Base-by-base conservation (phyloP, 2,329 filamentous ascomycete genomes). In the Dactylellina parvicollis region DNA sequence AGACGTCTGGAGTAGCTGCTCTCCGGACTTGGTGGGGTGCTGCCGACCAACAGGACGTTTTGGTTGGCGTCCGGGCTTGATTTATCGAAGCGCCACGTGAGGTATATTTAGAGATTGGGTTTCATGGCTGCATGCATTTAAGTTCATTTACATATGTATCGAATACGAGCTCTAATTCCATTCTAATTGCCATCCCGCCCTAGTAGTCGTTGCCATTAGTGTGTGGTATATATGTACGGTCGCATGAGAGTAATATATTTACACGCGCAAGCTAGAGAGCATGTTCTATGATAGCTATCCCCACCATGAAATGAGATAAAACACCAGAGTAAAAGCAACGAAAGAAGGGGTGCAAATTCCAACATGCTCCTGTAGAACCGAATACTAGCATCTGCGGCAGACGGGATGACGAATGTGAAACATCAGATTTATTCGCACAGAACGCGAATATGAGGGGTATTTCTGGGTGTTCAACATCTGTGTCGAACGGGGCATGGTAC, bases 41-140 rank as follows among this genome's bases (percentile, higher is more conserved):
- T 38, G 16, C 30, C n/a, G 49, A 34, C 66, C 66, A 71, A 64
- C 66, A 59, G 55, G 55, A 60, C 16, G 62, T 20, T 32, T 30
- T 46, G 14, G 14, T 18, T 28, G 36, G 32, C n/a, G 40, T 57
- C 30, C 54, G 52, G 54, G 30, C 40, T 40, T 18, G n/a, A 61
- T 22, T 20, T 47, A 30, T 30, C 20, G 64, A 72, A 57, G 67
- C 67, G 67, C 67, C 67, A 65, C 67, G 52, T 54, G 67, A 72
- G 67, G 60, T 72, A 72, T 72, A 72, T 65, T 65, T 65, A 72
- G 57, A 71, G 66, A 62, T 71, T 71, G 36, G 36, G 52, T 56
- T 56, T 56, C 52, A 42, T 16, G 24, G 24, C 16, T 20, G 34
- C 20, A 20, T 32, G n/a, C 36, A 59, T n/a, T n/a, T n/a, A 32